Evolutionary conservation across 345 rosid species (phyloP).

Genomic region (Angophora floribunda): DNA sequence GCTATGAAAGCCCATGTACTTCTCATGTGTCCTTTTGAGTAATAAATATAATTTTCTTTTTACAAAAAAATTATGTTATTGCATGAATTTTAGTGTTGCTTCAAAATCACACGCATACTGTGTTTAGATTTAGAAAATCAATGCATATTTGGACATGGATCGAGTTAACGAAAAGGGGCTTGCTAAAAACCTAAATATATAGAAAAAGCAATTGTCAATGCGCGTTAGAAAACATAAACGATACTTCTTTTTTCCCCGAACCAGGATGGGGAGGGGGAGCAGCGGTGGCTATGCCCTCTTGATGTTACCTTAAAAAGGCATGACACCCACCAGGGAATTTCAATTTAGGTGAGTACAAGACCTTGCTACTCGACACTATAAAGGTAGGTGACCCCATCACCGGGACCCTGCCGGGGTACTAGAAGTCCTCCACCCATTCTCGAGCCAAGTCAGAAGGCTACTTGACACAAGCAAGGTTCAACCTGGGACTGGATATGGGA

Average conservation of each 20-base stretch:
- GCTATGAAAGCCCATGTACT: too few species aligned
- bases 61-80: too few species aligned
- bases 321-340: not conserved
- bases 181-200: not conserved
- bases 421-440: not conserved
- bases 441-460: not conserved
- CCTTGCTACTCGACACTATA: not conserved
- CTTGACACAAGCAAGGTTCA: accelerated
- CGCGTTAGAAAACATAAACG: not conserved
- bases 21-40: too few species aligned
- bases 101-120: not conserved
- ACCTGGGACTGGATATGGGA: not conserved
- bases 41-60: too few species aligned
- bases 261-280: not conserved
- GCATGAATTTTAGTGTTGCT: not conserved
- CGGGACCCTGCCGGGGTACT: not conserved
- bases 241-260: not conserved
- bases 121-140: not conserved
- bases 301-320: not conserved
- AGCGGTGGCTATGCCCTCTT: not conserved
- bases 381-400: not conserved
- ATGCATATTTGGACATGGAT: not conserved
- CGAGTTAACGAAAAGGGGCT: not conserved
- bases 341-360: not conserved
- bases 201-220: not conserved